Base-by-base conservation (phyloP, 2,329 filamentous ascomycete genomes). In the Plenodomus tracheiphilus region DNA sequence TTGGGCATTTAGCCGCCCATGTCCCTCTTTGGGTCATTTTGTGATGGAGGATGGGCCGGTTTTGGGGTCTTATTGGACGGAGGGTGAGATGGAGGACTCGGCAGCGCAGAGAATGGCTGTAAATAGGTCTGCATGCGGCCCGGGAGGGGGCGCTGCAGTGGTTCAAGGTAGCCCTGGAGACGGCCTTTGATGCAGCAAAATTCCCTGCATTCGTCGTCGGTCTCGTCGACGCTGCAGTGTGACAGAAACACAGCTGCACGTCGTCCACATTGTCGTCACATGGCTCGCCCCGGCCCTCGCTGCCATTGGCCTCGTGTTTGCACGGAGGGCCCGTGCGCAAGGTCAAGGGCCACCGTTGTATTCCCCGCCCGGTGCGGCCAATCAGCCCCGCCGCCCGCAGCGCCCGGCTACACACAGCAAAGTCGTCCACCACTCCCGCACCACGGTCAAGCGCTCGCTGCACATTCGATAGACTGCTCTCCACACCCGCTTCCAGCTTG, bases 401-500 rank as follows among this genome's bases (percentile, higher is more conserved):
- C 56, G 59, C 57, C 58, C 50, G 58, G 62, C 58, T 48, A 59
- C 61, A 66, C 69, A 51, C 55, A 47, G 50, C 51, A 51, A 48
- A 41, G 53, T 45, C 50, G 56, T 59, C 64, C 45, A 66, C 68
- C 68, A 72, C 66, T 71, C 64, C 38, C 51, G 43, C 56, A 49
- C 48, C 61, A 53, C 60, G 57, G 36, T 64, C 60, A 69, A 71
- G 68, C 68, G 68, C 68, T 71, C 61, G 61, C 43, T 52, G 53
- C 43, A 58, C 59, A 52, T 64, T 69, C 68, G 55, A 71, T 71
- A 70, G 65, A 69, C 62, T 62, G 57, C 59, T 61, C 52, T 59
- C 62, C 62, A 64, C 68, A 55, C 42, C 49, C 43, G 53, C 47
- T 51, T 54, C 61, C 58, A 51, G 60, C 55, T 54, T 54, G 39